These are phyloP conservation scores for Starmerella etchellsii DNA, from an alignment of 805 yeast genomes.

Conservation along the genomic window DNA sequence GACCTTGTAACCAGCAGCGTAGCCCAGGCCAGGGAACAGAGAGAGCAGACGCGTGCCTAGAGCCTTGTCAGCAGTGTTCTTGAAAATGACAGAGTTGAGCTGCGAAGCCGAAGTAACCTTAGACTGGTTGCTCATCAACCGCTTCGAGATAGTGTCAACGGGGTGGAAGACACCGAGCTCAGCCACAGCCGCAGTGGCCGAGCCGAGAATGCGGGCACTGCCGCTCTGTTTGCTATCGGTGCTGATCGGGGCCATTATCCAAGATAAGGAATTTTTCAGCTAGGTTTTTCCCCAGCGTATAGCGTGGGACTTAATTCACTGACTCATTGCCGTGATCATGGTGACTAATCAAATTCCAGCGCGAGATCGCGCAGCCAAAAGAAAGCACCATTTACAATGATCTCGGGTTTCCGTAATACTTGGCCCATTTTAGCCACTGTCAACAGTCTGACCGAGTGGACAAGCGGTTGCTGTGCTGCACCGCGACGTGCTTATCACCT, in stretches of 20 bases:
- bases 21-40: conserved; percentile 93
- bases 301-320: too few species aligned
- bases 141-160: conserved; percentile 89
- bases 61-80: conserved; percentile 62
- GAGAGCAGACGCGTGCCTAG: conserved; percentile 61
- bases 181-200: conserved; percentile 96
- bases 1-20: conserved; percentile 93
- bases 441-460: too few species aligned
- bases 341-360: too few species aligned
- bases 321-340: too few species aligned
- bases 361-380: too few species aligned
- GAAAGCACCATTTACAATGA: too few species aligned
- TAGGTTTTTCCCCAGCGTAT: too few species aligned
- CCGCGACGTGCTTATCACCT: not conserved
- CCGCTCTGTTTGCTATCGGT: conserved; percentile 72
- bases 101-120: conserved; percentile 50
- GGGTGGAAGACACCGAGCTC: conserved; percentile 98
- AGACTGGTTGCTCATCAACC: conserved; percentile 82
- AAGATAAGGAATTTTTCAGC: not conserved
- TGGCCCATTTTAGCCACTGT: too few species aligned
- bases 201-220: conserved; percentile 79
- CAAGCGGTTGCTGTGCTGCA: too few species aligned
- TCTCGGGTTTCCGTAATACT: too few species aligned
- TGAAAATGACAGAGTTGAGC: conserved; percentile 77
- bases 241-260: conserved; percentile 22